phyloP scores from a whole-genome alignment of 441 rosid genomes.

The Flueggea neowawraea region DNA sequence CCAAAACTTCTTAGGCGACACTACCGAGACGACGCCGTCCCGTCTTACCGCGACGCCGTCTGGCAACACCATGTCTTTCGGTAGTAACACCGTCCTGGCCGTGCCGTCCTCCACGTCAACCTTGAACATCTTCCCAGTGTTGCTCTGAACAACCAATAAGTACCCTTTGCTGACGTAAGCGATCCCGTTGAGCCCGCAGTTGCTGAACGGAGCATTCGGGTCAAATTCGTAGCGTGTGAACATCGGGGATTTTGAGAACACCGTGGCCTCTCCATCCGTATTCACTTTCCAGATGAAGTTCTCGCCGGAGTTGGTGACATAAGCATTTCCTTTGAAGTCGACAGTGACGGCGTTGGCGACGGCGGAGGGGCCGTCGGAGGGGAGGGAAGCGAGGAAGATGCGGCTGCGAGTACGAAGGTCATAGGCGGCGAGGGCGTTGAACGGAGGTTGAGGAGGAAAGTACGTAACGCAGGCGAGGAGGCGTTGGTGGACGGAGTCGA shows the following conservation, averaged over 20 bases:
- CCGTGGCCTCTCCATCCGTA: slow-evolving; percentile 49
- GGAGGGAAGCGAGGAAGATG: slow-evolving; percentile 61
- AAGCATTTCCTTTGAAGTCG: slow-evolving; percentile 80
- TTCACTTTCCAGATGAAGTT: slow-evolving; percentile 83
- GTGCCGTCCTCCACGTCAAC: slow-evolving; percentile 71
- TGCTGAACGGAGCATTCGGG: slow-evolving; percentile 26
- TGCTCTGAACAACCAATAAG: slow-evolving; percentile 72
- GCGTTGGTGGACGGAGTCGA: slow-evolving; percentile 37
- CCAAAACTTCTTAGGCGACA: slow-evolving; percentile 55
- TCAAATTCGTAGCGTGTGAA: slow-evolving; percentile 45
- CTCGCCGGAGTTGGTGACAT: slow-evolving; percentile 59
- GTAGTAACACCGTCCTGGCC: slow-evolving; percentile 53
- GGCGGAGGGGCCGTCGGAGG: slow-evolving; percentile 17
- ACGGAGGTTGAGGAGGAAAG: slow-evolving; percentile 48
- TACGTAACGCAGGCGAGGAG: slow-evolving; percentile 60
- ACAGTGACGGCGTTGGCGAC: slow-evolving; percentile 68
- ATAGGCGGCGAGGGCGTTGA: slow-evolving; percentile 83
- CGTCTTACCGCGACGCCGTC: slow-evolving; percentile 59
- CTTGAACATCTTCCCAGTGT: slow-evolving; percentile 86
- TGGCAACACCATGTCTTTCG: slow-evolving; percentile 40
- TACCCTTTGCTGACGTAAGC: slow-evolving; percentile 76
- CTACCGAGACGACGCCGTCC: slow-evolving; percentile 75
- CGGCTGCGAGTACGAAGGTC: slow-evolving; percentile 54
- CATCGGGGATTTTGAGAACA: slow-evolving; percentile 56
- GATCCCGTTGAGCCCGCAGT: slow-evolving; percentile 69